Conservation (phyloP, 768 basidiomycete genomes). For the Mycena metata region DNA sequence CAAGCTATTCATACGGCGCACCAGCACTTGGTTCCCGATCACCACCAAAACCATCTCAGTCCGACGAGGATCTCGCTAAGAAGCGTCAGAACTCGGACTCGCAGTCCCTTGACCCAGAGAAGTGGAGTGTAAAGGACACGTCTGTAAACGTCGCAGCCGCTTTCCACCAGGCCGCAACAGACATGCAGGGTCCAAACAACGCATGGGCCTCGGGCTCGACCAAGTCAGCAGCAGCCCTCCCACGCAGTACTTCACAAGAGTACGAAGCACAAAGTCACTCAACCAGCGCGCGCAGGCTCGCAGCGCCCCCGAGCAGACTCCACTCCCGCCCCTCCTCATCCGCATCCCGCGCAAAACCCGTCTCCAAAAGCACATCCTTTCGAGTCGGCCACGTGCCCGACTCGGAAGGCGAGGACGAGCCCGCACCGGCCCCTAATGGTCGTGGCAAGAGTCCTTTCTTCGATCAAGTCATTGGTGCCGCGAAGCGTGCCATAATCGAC, state of each 20-base stretch:
- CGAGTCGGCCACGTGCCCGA: conserved; percentile 67
- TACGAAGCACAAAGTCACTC: conserved; percentile 77
- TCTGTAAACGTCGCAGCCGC: conserved; percentile 90
- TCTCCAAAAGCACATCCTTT: conserved; percentile 68
- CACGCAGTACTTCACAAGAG: conserved; percentile 84
- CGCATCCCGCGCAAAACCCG: conserved; percentile 55
- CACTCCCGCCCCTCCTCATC: conserved; percentile 45
- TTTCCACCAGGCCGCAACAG: conserved; percentile 77
- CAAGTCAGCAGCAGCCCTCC: conserved; percentile 56
- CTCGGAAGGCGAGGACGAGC: conserved; percentile 72
- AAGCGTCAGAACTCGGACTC: conserved; percentile 58
- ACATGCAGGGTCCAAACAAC: conserved; percentile 69
- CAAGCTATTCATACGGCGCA: conserved; percentile 44
- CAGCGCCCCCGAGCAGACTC: conserved; percentile 69
- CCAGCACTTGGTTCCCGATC: conserved; percentile 69
- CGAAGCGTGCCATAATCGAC: conserved; percentile 57
- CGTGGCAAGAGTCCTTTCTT: conserved; percentile 78
- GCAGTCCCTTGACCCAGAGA: conserved; percentile 69
- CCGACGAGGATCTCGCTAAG: conserved; percentile 49
- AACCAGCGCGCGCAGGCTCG: conserved; percentile 68
- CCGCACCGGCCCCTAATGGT: conserved; percentile 48
- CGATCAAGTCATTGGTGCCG: conserved; percentile 68
- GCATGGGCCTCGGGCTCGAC: conserved; percentile 76
- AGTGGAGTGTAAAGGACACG: conserved; percentile 84
- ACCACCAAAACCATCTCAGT: conserved; percentile 61